A percentile compares a stretch with the other conserved stretches of the same genome.
Evolutionary conservation across 306 rosid species (phyloP).

Genomic region (Astragalus glycyphyllos): DNA sequence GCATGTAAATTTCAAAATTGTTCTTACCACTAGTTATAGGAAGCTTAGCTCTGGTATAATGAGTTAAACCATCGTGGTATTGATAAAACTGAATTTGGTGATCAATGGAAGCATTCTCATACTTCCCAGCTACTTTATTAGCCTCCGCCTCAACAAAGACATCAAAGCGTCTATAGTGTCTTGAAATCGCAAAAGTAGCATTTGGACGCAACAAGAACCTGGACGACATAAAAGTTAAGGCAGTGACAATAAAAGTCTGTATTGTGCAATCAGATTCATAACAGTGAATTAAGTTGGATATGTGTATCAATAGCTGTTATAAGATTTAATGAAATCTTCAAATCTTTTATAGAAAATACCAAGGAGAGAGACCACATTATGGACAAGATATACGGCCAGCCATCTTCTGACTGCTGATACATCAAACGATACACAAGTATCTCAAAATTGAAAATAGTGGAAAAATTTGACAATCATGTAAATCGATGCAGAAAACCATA

Average conservation of each 20-base stretch:
- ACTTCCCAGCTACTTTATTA: slow-evolving; percentile 92
- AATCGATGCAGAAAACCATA: background rate
- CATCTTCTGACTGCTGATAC: background rate
- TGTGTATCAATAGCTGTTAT: too few relatives aligned
- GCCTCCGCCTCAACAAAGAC: slow-evolving; percentile 98
- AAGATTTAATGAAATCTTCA: too few relatives aligned
- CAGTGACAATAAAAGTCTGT: too few relatives aligned
- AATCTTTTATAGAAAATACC: too few relatives aligned
- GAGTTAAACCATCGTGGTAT: slow-evolving; percentile 76
- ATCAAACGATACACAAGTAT: slow-evolving; percentile 3
- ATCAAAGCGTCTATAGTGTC: slow-evolving; percentile 91
- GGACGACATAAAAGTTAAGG: slow-evolving; percentile 36
- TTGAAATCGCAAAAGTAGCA: slow-evolving; percentile 91
- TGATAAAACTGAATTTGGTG: slow-evolving; percentile 80
- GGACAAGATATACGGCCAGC: background rate
- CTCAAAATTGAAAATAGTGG: slow-evolving; percentile 8
- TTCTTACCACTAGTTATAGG: slow-evolving; percentile 93
- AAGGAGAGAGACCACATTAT: background rate
- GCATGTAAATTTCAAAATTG: slow-evolving; percentile 24
- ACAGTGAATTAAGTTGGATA: too few relatives aligned
- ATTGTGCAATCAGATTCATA: too few relatives aligned
- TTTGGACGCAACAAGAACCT: slow-evolving; percentile 97
- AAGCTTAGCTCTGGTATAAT: slow-evolving; percentile 79
- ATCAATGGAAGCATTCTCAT: slow-evolving; percentile 82
- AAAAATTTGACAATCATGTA: slow-evolving; percentile 12